A percentile compares a stretch with the other conserved stretches of the same genome.
Conservation (phyloP, 768 basidiomycete species). For the Boletus speciosus region DNA sequence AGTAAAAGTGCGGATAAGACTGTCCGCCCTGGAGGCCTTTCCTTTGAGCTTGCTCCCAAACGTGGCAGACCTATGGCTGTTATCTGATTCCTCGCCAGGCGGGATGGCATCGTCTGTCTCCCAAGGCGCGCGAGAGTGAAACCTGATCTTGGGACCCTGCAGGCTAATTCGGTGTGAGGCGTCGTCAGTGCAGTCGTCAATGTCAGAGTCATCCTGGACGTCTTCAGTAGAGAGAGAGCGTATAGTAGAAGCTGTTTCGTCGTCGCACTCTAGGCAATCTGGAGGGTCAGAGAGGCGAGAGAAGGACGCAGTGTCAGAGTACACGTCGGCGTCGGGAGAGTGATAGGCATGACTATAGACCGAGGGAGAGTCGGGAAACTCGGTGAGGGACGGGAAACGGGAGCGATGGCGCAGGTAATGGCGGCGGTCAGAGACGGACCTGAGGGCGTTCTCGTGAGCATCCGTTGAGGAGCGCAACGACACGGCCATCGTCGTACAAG, state of each 20-base stretch:
- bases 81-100: constrained; percentile 47
- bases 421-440: constrained; percentile 46
- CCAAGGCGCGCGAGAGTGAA: constrained; percentile 82
- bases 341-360: constrained; percentile 61
- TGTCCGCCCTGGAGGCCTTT: constrained; percentile 32
- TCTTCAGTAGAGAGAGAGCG: constrained; percentile 28
- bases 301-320: constrained; percentile 27
- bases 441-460: constrained; percentile 31
- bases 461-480: constrained; percentile 37
- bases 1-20: constrained; percentile 43
- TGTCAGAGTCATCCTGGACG: constrained; percentile 33
- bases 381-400: constrained; percentile 53
- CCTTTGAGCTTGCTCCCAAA: constrained; percentile 29
- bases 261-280: constrained; percentile 55
- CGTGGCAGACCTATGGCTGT: constrained; percentile 30
- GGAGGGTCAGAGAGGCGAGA: constrained; percentile 44
- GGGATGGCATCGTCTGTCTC: constrained; percentile 54
- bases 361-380: constrained; percentile 65
- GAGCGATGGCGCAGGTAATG: constrained; percentile 36
- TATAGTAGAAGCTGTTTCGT: constrained; percentile 37
- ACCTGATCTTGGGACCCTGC: constrained; percentile 79
- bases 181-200: constrained; percentile 42
- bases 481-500: constrained; percentile 37
- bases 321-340: constrained; percentile 43
- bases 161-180: constrained; percentile 57